These are phyloP conservation scores for Candida pseudocylindracea DNA, from an alignment of 1,139 yeast species.

Conservation along the genomic window DNA sequence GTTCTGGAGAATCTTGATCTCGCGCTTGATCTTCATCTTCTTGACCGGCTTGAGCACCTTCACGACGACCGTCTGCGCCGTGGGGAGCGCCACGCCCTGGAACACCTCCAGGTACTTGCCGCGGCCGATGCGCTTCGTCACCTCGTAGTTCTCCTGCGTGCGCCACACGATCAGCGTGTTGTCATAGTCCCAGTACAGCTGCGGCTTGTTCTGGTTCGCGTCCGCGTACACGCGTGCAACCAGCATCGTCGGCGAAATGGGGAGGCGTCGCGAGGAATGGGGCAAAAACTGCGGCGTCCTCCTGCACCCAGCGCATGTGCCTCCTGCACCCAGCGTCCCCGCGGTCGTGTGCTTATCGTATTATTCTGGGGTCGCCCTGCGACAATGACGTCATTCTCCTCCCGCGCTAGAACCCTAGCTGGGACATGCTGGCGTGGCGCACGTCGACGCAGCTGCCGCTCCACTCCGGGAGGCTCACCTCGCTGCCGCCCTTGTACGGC, in stretches of 20 bases:
- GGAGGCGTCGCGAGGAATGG: no score
- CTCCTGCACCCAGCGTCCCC: no score
- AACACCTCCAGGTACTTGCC: conserved; percentile 16
- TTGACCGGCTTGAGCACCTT: conserved; percentile 39
- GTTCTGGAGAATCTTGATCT: conserved; percentile 79
- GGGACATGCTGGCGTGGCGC: no score
- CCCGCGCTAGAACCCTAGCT: no score
- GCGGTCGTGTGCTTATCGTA: no score
- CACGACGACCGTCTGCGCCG: conserved; percentile 10
- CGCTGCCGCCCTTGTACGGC: no score
- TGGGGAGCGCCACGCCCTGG: conserved; percentile 35
- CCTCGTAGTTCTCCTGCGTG: conserved; percentile 23
- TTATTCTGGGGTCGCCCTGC: no score
- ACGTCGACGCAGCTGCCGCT: no score
- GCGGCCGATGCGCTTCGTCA: conserved; percentile 21
- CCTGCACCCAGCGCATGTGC: no score
- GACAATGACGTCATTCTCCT: no score
- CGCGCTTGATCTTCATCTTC: conserved; percentile 88
- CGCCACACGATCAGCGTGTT: conserved; percentile 22
- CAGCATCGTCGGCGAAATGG: conserved; percentile 5
- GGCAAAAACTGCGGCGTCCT: no score
- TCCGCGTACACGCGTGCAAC: conserved; percentile 20
- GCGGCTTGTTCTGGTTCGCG: conserved; percentile 19
- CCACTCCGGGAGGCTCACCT: no score
- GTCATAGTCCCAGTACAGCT: conserved; percentile 25